Evolutionary conservation across 371 early-diverging fungal genomes (phyloP), one percentile per base, ranked within the genome.

Genomic region (Mucor saturninus): DNA sequence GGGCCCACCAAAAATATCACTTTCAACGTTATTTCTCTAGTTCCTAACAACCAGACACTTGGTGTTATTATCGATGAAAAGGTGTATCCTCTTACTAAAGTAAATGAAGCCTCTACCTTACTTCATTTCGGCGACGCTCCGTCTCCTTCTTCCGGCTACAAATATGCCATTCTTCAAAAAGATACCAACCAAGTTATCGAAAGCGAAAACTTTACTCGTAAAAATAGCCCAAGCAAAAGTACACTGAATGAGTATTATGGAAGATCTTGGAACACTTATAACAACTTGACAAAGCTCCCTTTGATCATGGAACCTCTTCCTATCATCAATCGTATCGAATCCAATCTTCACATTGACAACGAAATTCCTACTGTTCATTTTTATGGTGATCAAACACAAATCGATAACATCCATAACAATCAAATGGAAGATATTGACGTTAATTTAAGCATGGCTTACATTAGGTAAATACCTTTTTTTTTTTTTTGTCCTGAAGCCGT

Each of bases 291-390:
- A 13, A 15, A 37, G 1, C n/a, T 69, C 1, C 64, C 64, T 8
- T 28, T 35, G 13, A 37, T 55, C 2, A 30, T 56, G 30, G 37
- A 42, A 9, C 58, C 62, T 1, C 28, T 69, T 9, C 1, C 45
- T 11, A 8, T 46, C 26, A 32, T 64, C 7, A n/a, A 65, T 13
- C 28, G 58, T 21, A 50, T 69, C 6, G 11, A 61, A n/a, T 62
- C 62, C 32, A 40, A 57, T 28, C 52, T 68, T 2, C 63, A 64
- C 54, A 54, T 57, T 30, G 56, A 62, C 1, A 55, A 61, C 1
- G 54, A 72, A 59, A 72, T 72, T 45, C 68, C 68, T 45, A 68
- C 68, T 14, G 56, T 72, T 14, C 65, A 72, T 11, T 54, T 72
- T 11, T 40, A 49, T n/a, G 72, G 60, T 26, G 54, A 65, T 9